Evolutionary conservation across 225 moss, liverwort and hornwort genomes (phyloP).

Genomic region (Pseudoscleropodium purum): DNA sequence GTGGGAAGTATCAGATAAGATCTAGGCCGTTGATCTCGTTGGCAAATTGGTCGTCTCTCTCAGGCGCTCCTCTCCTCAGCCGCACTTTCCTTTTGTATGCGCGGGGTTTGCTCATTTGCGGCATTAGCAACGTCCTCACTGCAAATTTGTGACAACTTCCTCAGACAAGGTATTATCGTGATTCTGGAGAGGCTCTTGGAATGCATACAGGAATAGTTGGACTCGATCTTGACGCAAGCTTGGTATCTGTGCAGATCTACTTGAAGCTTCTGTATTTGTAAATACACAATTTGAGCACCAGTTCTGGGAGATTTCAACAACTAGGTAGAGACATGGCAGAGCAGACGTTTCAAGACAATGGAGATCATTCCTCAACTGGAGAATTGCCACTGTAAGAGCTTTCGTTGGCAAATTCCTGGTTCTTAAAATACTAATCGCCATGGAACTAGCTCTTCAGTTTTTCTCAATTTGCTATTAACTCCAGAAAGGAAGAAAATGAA

Average conservation of each 20-base stretch:
- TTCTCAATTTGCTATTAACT: no score
- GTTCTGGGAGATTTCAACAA: not conserved
- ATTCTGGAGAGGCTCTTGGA: not conserved
- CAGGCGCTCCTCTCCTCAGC: no score
- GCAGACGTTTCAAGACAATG: not conserved
- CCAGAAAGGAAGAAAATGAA: not conserved
- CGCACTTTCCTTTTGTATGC: not conserved
- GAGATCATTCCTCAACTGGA: not conserved
- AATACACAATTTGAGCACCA: not conserved
- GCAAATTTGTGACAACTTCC: not conserved
- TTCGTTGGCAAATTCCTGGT: not conserved
- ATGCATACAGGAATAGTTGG: not conserved
- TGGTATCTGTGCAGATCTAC: not conserved
- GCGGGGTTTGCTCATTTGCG: not conserved
- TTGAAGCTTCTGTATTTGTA: not conserved
- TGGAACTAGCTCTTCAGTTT: not conserved
- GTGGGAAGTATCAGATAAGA: not conserved
- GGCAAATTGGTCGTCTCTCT: not conserved
- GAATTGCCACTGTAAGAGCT: not conserved
- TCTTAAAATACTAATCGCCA: rapidly evolving
- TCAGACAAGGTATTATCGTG: not conserved
- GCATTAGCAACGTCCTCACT: not conserved
- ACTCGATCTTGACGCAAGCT: not conserved
- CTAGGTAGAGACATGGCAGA: not conserved
- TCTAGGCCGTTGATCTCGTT: not conserved